Evolutionary conservation across 495 filamentous ascomycete species (phyloP), one percentile per base, ranked within the genome.

Genomic region (Podospora sp.): DNA sequence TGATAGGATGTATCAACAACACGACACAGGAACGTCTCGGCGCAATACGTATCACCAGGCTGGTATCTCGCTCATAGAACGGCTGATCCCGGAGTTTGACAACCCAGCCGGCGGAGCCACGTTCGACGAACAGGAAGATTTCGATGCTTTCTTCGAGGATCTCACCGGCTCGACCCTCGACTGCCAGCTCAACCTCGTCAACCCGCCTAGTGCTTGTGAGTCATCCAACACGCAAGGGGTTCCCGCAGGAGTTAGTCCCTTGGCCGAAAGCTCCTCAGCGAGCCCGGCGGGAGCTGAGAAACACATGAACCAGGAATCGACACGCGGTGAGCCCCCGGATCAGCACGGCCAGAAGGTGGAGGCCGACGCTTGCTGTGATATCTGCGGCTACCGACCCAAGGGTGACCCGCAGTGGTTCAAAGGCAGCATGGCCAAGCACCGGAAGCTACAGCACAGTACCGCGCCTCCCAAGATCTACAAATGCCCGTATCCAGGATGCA

Each of bases 331-430:
- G 35, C 11, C 60, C 46, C 16, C 46, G 60, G 20, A 66, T 1
- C 59, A 65, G 40, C 40, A 57, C 22, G 35, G 68, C 1, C 70
- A 73, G 21, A 78, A 80, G 55, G 65, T 78, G 5, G 79, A 82
- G 60, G 75, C 80, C 11, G 69, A 79, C 55, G 71, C 77, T 16
- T 68, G 72, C 49, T 84, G 82, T 62, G 77, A 83, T 22, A 70
- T 82, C 58, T 84, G 82, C 68, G 82, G 79, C 1, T 84, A 84
- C 73, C 78, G 80, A 6, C 82, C 82, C 1, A 81, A 82, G 67
- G 82, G 82, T 14, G 78, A 82, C 58, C 82, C 82, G n/a, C 79
- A 81, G 62, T 84, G 82, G 82, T 84, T 83, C 66, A 80, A 80
- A 61, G 82, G 82, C 21, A 83, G 80, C 71, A 83, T 84, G 82